Evolutionary conservation across 495 filamentous ascomycete genomes (phyloP), one percentile per base, ranked within the genome.

Genomic region (Penicillium flavigenum): DNA sequence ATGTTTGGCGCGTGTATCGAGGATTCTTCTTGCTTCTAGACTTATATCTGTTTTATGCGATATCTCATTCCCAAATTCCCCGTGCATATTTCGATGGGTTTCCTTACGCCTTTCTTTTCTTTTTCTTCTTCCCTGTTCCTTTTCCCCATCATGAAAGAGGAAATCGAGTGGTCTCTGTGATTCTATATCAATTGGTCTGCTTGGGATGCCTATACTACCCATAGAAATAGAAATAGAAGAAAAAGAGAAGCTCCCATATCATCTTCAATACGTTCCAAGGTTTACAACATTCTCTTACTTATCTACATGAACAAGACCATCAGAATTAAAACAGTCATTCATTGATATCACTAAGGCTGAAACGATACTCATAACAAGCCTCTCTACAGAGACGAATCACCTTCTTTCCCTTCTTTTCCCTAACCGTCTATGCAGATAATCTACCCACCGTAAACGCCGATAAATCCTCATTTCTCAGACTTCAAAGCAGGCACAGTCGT

Each of bases 221-320:
- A 58, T 67, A 62, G 59, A 67, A 38, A 61, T 67, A 67, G 62
- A 67, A 54, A 62, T 67, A 62, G 54, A 65, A 32, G 34, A 55
- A 47, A 39, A 22, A 17, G 16, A n/a, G 24, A 47, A 7, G 7
- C 16, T 19, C 26, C 26, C 24, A 49, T 34, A n/a, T 27, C 29
- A 39, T 17, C 0, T 38, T n/a, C 6, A 11, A 22, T 22, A 14
- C 19, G 0, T 14, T 24, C 22, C 22, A 24, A 24, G 4, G 22
- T 24, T 49, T 32, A 4, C 11, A n/a, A 51, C 2, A 11, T n/a
- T 24, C 22, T 39, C 10, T 5, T 9, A 51, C 7, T 24, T 27
- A 12, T 22, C 49, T 19, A 34, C 6, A 38, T 12, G 1, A 14
- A 10, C 31, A 34, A 27, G 5, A 22, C 1, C 29, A 38, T 34